Conservation (phyloP, 208 protist genomes). For the Jaenimonas drosophilae region DNA sequence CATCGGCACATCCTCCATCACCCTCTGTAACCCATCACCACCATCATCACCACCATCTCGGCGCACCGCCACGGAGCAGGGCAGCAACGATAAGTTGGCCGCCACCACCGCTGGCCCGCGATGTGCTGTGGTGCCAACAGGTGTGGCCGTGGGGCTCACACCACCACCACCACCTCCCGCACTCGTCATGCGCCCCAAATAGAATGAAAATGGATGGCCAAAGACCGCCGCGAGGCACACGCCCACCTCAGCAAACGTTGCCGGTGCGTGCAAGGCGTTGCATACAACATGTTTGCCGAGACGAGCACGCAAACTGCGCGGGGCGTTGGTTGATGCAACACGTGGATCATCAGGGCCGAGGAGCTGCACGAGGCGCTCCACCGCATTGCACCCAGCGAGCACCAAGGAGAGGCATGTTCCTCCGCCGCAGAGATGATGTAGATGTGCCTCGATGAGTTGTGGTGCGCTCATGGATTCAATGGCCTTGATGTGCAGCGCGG, state of each 20-base stretch:
- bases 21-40: too few species aligned
- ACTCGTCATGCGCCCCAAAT: too few species aligned
- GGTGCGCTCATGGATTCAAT: conserved; percentile 17
- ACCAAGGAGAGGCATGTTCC: conserved; percentile 55
- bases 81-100: too few species aligned
- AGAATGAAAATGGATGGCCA: conserved; percentile 41
- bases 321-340: conserved; percentile 34
- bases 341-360: conserved; percentile 53
- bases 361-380: conserved; percentile 44
- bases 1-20: too few species aligned
- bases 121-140: too few species aligned
- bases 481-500: conserved; percentile 7
- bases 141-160: too few species aligned
- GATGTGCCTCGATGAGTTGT: conserved; percentile 18
- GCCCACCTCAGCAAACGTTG: conserved; percentile 34
- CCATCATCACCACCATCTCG: too few species aligned
- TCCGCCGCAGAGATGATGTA: conserved; percentile 29
- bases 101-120: too few species aligned
- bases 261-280: conserved; percentile 58
- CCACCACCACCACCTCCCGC: too few species aligned
- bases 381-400: conserved; percentile 40
- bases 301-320: conserved; percentile 35
- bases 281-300: conserved; percentile 38
- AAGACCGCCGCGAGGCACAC: conserved; percentile 38
- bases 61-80: too few species aligned